phyloP scores from a whole-genome alignment of 257 asterid species.

The Coffea eugenioides region DNA sequence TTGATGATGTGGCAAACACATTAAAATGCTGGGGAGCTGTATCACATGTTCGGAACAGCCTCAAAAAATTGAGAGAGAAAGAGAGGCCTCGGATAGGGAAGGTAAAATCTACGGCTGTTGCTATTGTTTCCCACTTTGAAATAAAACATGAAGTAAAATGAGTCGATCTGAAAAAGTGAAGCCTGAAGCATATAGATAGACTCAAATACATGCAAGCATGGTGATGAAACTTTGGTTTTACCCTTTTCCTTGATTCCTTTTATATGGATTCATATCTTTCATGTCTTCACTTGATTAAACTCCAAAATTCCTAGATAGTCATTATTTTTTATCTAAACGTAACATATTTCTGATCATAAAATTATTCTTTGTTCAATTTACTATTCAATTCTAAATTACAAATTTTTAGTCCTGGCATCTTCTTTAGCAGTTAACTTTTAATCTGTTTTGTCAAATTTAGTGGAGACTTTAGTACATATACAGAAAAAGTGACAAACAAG shows the following conservation, averaged over 20 bases:
- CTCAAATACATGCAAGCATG: background rate
- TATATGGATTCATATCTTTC: background rate
- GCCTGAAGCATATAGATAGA: background rate
- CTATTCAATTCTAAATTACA: background rate
- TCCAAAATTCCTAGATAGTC: no score
- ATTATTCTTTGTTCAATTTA: background rate
- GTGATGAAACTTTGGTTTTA: background rate
- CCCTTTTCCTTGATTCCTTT: background rate
- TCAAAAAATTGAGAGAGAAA: constrained; percentile 54
- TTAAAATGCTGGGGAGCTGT: constrained; percentile 99
- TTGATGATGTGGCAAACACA: constrained; percentile 87
- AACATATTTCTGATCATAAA: background rate
- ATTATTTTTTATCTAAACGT: no score
- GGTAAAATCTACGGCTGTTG: constrained; percentile 21
- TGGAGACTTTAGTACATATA: background rate
- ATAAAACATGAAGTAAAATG: background rate
- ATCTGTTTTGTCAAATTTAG: background rate
- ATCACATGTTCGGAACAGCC: constrained; percentile 82
- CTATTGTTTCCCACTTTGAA: background rate
- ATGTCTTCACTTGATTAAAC: no score
- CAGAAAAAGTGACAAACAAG: background rate
- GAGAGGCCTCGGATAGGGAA: constrained; percentile 97
- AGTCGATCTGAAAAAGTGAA: background rate
- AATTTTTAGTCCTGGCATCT: background rate
- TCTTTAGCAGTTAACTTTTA: background rate